Percentiles rank a stretch among this genome's conserved stretches.
Conservation (phyloP, 306 rosid species). For the Elaeagnus macrophylla region DNA sequence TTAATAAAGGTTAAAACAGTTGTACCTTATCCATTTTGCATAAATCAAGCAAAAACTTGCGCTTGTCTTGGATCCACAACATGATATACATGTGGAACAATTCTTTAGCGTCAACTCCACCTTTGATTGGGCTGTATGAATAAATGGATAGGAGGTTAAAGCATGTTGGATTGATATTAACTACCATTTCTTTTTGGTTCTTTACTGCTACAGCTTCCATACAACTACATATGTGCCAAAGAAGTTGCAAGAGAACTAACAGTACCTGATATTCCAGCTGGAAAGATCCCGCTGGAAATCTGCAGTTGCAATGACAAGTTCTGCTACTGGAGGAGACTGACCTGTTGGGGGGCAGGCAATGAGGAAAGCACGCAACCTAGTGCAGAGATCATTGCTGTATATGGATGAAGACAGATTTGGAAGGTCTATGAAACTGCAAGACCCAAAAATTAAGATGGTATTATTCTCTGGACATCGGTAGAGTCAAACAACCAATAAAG, state of each 20-base stretch:
- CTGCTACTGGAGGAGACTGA: conserved; percentile 84
- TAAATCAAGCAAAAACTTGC: conserved; percentile 68
- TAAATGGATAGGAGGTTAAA: conserved; percentile 12
- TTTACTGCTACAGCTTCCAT: not conserved
- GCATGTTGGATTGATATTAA: not conserved
- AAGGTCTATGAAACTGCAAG: conserved; percentile 79
- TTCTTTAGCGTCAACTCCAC: conserved; percentile 96
- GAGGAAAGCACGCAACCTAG: conserved; percentile 77
- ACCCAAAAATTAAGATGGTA: conserved; percentile 18
- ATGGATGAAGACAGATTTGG: conserved; percentile 90
- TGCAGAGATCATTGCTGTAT: conserved; percentile 85
- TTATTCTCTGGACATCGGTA: conserved; percentile 8
- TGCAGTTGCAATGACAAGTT: conserved; percentile 83
- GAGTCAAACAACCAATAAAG: conserved; percentile 16
- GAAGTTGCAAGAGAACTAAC: conserved; percentile 10
- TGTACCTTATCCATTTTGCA: conserved; percentile 92
- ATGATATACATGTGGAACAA: conserved; percentile 85
- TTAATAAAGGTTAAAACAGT: conserved; percentile 7
- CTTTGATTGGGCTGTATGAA: conserved; percentile 63
- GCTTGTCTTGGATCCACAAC: conserved; percentile 91
- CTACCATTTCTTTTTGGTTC: not conserved
- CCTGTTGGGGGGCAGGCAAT: conserved; percentile 87
- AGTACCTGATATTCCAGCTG: conserved; percentile 68
- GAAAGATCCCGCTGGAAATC: conserved; percentile 86
- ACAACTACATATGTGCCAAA: not conserved